Conservation (phyloP, 148 eudicot genomes). For the Camellia lanceoleosa region DNA sequence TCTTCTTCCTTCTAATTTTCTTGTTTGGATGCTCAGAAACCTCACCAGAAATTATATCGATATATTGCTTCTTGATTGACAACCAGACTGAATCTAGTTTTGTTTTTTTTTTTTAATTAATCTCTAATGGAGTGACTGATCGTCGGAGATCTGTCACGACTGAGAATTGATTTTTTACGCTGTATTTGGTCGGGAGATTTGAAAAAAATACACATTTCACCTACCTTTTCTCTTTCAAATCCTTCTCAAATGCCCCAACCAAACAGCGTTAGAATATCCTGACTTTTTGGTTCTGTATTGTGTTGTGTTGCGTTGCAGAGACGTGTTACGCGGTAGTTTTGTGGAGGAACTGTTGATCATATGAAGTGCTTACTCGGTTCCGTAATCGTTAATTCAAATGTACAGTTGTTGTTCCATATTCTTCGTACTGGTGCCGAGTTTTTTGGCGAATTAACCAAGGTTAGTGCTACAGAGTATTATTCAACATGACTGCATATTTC, state of each 20-base stretch:
- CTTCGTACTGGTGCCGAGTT: neutral
- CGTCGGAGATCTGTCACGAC: neutral
- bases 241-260: no score
- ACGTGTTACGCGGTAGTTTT: neutral
- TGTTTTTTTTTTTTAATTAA: neutral
- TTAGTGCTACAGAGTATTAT: neutral
- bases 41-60: neutral
- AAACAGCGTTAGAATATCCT: neutral
- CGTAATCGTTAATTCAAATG: constrained; percentile 21
- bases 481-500: neutral
- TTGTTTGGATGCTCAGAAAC: constrained; percentile 8
- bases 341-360: constrained; percentile 26
- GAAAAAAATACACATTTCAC: no score
- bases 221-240: no score
- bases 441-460: constrained; percentile 13
- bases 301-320: neutral
- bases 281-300: neutral
- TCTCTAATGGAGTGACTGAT: neutral
- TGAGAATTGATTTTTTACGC: neutral
- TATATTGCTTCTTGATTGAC: neutral
- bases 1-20: neutral
- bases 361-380: constrained; percentile 34
- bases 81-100: neutral
- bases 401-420: constrained; percentile 18
- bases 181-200: no score